Evolutionary conservation across 352 stramenopile genomes (phyloP), one percentile per base, ranked within the genome.

Genomic region (Globisporangium nodosum): DNA sequence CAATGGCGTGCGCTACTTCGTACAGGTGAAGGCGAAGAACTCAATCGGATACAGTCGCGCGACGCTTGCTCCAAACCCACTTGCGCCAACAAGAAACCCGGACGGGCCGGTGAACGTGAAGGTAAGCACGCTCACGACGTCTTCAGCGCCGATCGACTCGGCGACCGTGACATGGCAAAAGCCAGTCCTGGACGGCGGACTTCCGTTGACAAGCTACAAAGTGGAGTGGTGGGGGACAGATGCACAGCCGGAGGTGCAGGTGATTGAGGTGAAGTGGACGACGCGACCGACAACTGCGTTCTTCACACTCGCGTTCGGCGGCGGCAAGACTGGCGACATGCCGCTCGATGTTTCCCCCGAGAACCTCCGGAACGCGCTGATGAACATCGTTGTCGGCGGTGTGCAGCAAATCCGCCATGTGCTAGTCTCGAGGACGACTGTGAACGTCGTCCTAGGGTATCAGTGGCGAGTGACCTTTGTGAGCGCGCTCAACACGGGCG

Each of bases 191-290:
- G 77, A 74, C 24, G 86, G 86, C 3, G 87, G 87, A 0, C 65
- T 87, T 2, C 46, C 72, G 0, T 51, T 96, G n/a, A 77, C 75
- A 18, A 87, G 81, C 49, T 96, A 94, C 64, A 77, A 76, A 46
- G 68, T 96, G 3, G 88, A 96, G 63, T 96, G 81, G 83, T 96
- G 84, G 80, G 75, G 78, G 16, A 66, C 60, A 5, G 66, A 67
- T 8, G 48, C 63, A 0, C 75, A 73, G 1, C 60, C 70, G 0
- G 88, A 96, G 53, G 72, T 96, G 39, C 92, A 97, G 62, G 78
- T 88, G 46, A 83, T 97, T 30, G 87, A 89, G 59, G 78, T 95
- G 54, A 86, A 80, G 60, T 97, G 84, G 85, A 81, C 70, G 9
- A 83, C 69, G 4, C 49, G 54, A 20, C 83, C 88, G 9, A 88